These are phyloP conservation scores for Hypomyces perniciosus DNA, from an alignment of 2,329 filamentous ascomycete genomes.

Conservation along the genomic window DNA sequence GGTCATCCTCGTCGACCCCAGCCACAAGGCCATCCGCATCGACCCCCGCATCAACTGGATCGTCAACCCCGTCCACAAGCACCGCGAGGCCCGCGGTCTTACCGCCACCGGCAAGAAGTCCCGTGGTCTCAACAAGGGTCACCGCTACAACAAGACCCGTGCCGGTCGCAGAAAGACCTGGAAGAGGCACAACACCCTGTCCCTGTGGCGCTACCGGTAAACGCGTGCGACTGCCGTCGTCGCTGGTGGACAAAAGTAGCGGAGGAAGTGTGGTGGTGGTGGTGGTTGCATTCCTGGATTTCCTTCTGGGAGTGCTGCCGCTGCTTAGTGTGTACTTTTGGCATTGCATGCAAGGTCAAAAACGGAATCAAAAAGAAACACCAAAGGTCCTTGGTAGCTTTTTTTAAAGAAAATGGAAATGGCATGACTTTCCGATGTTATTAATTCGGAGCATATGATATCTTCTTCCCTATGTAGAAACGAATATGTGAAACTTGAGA, in stretches of 20 bases:
- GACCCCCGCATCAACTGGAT: slow-evolving; percentile 99
- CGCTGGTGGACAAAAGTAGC: not conserved
- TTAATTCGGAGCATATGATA: slow-evolving; percentile 2
- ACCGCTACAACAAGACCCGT: slow-evolving; percentile 97
- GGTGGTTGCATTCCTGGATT: slow-evolving; percentile 1
- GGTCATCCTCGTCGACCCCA: slow-evolving; percentile 98
- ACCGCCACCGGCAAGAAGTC: slow-evolving; percentile 99
- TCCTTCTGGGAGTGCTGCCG: slow-evolving; percentile 1
- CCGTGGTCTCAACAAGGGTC: slow-evolving; percentile 98
- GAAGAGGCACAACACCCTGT: slow-evolving; percentile 99
- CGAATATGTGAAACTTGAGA: slow-evolving; percentile 4
- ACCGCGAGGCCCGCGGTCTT: slow-evolving; percentile 95
- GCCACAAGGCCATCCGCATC: slow-evolving; percentile 99
- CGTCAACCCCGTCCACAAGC: slow-evolving; percentile 99
- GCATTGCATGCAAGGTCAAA: slow-evolving; percentile 13
- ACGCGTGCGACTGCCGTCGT: slow-evolving; percentile 15
- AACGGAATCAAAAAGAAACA: slow-evolving; percentile 2
- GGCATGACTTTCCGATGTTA: slow-evolving; percentile 20
- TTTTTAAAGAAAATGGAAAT: slow-evolving; percentile 21
- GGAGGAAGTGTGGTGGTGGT: not conserved
- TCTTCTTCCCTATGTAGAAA: slow-evolving; percentile 11
- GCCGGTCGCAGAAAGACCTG: slow-evolving; percentile 99
- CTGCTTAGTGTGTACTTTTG: slow-evolving; percentile 5
- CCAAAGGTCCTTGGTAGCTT: slow-evolving; percentile 12
- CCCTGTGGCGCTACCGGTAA: slow-evolving; percentile 97